phyloP scores from a whole-genome alignment of 2,329 filamentous ascomycete genomes.

The Microcera coccophila region DNA sequence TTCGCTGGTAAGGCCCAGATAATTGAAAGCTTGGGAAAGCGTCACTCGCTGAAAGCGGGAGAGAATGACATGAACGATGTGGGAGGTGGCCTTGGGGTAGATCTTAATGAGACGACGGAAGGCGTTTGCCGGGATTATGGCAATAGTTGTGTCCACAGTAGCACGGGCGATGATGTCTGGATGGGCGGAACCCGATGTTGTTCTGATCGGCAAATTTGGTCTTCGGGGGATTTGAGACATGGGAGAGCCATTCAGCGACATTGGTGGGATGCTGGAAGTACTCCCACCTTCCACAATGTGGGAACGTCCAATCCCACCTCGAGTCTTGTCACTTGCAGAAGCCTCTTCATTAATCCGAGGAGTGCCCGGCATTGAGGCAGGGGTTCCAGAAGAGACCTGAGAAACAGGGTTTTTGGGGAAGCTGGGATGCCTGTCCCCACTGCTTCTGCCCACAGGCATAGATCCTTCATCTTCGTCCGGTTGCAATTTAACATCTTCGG shows the following conservation, averaged over 20 bases:
- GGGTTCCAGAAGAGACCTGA: conserved; percentile 17
- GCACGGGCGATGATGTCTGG: conserved; percentile 96
- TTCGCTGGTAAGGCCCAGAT: conserved; percentile 86
- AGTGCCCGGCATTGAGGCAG: conserved; percentile 37
- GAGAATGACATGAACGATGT: conserved; percentile 96
- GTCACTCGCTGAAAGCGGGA: conserved; percentile 93
- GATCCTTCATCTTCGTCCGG: conserved; percentile 58
- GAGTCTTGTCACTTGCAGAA: conserved; percentile 13
- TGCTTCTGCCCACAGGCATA: conserved; percentile 19
- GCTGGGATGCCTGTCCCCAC: conserved; percentile 29
- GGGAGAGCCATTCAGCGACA: conserved; percentile 60
- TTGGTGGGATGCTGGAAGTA: conserved; percentile 62
- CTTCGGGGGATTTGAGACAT: conserved; percentile 30
- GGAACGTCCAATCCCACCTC: conserved; percentile 11
- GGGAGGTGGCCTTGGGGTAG: conserved; percentile 92
- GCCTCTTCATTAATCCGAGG: conserved; percentile 34
- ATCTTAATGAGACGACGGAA: conserved; percentile 89
- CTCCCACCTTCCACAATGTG: conserved; percentile 11
- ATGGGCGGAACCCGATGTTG: conserved; percentile 71
- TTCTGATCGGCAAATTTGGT: conserved; percentile 41
- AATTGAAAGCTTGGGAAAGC: conserved; percentile 88
- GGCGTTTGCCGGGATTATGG: conserved; percentile 94
- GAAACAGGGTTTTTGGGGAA: conserved; percentile 19
- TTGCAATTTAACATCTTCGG: conserved; percentile 82
- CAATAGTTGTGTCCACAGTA: conserved; percentile 94